A percentile compares a stretch with the other conserved stretches of the same genome.
phyloP scores from a whole-genome alignment of 768 basidiomycete species.

The Suillus ampliporus region DNA sequence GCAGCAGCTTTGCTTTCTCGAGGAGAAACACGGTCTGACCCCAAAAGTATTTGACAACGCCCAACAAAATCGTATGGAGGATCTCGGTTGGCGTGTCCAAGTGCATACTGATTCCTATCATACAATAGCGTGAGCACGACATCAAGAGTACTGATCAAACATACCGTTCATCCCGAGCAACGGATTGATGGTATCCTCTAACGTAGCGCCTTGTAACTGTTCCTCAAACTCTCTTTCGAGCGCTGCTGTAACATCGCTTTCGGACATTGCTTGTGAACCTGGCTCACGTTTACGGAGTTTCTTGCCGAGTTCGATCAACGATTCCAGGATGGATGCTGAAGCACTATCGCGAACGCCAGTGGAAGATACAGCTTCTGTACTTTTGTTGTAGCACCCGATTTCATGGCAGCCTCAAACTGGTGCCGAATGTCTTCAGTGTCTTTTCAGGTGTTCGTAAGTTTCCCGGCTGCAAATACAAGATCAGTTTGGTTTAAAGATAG shows the following conservation, averaged over 20 bases:
- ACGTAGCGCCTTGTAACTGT: background rate
- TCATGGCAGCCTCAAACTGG: constrained; percentile 7
- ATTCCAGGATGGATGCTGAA: constrained; percentile 2
- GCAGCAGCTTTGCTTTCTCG: constrained; percentile 25
- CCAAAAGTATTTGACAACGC: constrained; percentile 40
- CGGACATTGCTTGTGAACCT: background rate
- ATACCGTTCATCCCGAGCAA: constrained; percentile 13
- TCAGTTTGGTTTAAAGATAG: background rate
- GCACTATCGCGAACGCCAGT: constrained; percentile 9
- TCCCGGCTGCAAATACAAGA: constrained; percentile 7
- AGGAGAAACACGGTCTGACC: constrained; percentile 21
- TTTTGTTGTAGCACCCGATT: background rate
- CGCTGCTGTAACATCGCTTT: background rate
- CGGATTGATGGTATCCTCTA: constrained; percentile 9
- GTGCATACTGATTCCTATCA: constrained; percentile 36
- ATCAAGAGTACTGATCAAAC: constrained; percentile 14
- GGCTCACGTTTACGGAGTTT: constrained; percentile 2
- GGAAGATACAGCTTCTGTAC: background rate
- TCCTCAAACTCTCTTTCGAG: constrained; percentile 11
- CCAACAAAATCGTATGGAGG: constrained; percentile 37
- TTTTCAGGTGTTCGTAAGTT: constrained; percentile 16
- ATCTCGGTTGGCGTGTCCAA: constrained; percentile 37
- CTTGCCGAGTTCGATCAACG: constrained; percentile 13
- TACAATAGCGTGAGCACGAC: background rate
- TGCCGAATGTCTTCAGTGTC: constrained; percentile 19